Evolutionary conservation across 148 eudicot genomes (phyloP), one percentile per base, ranked within the genome.

Genomic region (Amaranthus hypochondriacus): DNA sequence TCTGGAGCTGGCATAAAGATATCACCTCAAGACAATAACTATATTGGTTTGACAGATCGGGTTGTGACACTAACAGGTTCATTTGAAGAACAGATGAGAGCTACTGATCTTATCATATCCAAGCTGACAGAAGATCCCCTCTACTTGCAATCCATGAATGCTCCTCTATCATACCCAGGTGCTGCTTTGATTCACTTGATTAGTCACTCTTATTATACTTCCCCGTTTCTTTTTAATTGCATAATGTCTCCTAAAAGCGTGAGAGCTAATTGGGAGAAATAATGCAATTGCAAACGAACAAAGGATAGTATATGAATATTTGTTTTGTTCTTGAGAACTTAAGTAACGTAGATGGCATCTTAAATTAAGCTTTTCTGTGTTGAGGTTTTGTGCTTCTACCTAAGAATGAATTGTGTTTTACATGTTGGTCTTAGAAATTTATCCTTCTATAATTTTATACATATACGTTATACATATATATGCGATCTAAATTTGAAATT

Each of bases 1-100:
- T 92, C 98, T 79, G 81, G 75, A 76, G 98, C 98, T 77, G 86
- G 87, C 69, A 92, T 92, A 77, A 92, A 92, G 84, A 89, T 92
- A 83, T 90, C 98, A 44, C 92, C 98, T n/a, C 96, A 87, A 73
- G 96, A 92, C 80, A 84, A 83, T 64, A 86, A 73, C 66, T 89
- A 82, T 70, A 81, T 87, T 82, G 96, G 98, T 62, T 63, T 90
- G 83, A 85, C 80, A 81, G 98, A 92, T 81, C 89, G 98, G 73
- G 80, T 92, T 79, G 96, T 92, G 70, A 89, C 93, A 0, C 81
- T 92, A 65, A 80, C 87, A 80, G 98, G 98, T 60, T 81, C 93
- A 70, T 70, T 89, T 64, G 92, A 76, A 15, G 93, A 89, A 73
- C 92, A 89, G 83, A 89, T 90, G 90, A 86, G 80, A 71, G 98